These are phyloP conservation scores for Suhomyces yuchorum DNA, from an alignment of 1,139 yeast genomes.

Conservation along the genomic window DNA sequence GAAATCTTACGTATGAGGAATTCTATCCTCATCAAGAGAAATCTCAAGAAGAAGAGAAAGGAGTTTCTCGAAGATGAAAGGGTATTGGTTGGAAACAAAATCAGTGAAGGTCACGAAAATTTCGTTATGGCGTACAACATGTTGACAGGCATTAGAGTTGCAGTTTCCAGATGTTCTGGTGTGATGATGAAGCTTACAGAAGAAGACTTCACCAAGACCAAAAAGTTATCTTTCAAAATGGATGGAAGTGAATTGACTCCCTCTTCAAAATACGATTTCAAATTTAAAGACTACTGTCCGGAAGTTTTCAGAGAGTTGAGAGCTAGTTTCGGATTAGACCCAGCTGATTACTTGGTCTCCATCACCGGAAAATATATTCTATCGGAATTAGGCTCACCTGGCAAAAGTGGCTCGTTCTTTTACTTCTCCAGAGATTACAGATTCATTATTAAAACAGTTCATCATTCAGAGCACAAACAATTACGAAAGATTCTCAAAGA, in stretches of 20 bases:
- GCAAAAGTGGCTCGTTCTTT: slow-evolving; percentile 95
- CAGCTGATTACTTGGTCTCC: slow-evolving; percentile 92
- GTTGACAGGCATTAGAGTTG: slow-evolving; percentile 95
- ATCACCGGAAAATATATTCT: slow-evolving; percentile 90
- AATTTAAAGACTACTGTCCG: slow-evolving; percentile 95
- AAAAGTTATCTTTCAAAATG: slow-evolving; percentile 82
- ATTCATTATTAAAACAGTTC: slow-evolving; percentile 94
- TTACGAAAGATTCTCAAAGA: slow-evolving; percentile 72
- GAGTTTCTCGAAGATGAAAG: slow-evolving; percentile 59
- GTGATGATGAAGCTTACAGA: slow-evolving; percentile 72
- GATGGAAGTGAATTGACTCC: slow-evolving; percentile 92
- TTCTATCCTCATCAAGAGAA: slow-evolving; percentile 45
- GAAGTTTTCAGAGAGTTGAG: slow-evolving; percentile 89
- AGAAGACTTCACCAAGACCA: slow-evolving; percentile 67
- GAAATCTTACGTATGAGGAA: slow-evolving; percentile 49
- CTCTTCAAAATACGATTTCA: slow-evolving; percentile 90
- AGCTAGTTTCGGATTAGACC: slow-evolving; percentile 79
- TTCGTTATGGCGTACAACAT: slow-evolving; percentile 94
- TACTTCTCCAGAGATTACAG: slow-evolving; percentile 92
- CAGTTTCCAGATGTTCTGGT: slow-evolving; percentile 90
- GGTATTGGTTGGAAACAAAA: slow-evolving; percentile 77
- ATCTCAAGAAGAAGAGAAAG: slow-evolving; percentile 38
- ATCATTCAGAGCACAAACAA: slow-evolving; percentile 88
- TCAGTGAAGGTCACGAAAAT: slow-evolving; percentile 89
- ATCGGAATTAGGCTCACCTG: slow-evolving; percentile 93